Base-by-base conservation (phyloP, 2,329 filamentous ascomycete species). In the Paraphoma sp. region DNA sequence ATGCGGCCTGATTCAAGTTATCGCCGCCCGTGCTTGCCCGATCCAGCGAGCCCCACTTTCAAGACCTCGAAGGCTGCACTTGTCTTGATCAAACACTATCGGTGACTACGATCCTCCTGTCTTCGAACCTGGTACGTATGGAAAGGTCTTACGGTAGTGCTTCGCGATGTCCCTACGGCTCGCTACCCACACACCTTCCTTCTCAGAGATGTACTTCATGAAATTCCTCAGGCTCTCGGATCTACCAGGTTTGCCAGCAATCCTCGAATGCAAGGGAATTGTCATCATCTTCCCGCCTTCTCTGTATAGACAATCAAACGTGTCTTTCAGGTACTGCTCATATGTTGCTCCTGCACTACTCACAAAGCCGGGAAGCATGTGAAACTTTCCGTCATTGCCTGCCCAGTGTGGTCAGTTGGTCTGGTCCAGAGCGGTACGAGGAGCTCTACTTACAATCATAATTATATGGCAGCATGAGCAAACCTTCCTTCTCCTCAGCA, bases 271-370 rank as follows among this genome's bases (percentile, higher is more conserved):
- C 28, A 85, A 67, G 2, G 80, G 82, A 29, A 86, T 79, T 0
- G 83, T 85, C 83, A 86, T 86, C 83, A 86, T 85, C 16, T 77
- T 77, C 43, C 76, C 67, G 0, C 82, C 82, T 62, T 84, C 82
- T 28, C 81, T 80, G 56, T 84, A 84, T 17, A 86, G 65, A 40
- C 82, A 80, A 62, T 85, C 83, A 51, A 85, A 85, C 0, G 82
- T 81, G 17, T 79, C 79, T 70, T 83, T 82, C 16, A 84, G 58
- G 59, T 85, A 81, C 36, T 78, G 69, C 48, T 78, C 78, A 48
- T 80, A 80, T 6, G 71, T 67, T 10, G 71, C 64, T 14, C 73
- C 78, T 23, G 75, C 74, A 12, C 71, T 76, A 42, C 71, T 77
- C 18, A 75, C 72, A 53, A 80, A 80, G 2, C 78, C 78, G 5